These are phyloP conservation scores for Paratinospora sagittata DNA, from an alignment of 164 flowering plant species.

Conservation along the genomic window DNA sequence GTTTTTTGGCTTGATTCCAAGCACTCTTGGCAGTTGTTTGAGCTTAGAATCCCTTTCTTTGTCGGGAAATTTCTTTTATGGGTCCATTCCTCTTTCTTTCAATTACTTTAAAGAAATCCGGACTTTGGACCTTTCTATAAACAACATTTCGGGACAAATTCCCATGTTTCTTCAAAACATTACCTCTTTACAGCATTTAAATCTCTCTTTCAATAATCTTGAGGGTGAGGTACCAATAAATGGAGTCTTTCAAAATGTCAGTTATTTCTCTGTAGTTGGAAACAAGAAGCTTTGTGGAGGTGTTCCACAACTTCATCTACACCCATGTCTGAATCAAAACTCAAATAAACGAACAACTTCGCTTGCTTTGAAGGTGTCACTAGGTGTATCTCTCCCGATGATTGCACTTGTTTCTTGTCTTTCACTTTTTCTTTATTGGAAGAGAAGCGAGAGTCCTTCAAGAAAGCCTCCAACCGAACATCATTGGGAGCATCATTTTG, in stretches of 20 bases:
- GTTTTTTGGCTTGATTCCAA: constrained; percentile 6
- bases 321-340: not conserved
- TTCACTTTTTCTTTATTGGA: not conserved
- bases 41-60: not conserved
- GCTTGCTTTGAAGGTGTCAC: not conserved
- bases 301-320: not conserved
- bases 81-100: not conserved
- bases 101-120: not conserved
- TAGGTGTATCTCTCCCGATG: not conserved
- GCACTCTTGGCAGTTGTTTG: not conserved
- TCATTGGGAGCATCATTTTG: not conserved
- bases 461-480: not conserved
- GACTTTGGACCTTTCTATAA: constrained; percentile 2
- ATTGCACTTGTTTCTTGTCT: not conserved
- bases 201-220: constrained; percentile 7
- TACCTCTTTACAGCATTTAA: not conserved
- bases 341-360: not conserved
- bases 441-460: not conserved
- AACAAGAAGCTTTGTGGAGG: constrained; percentile 10
- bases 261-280: not conserved
- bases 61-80: constrained; percentile 9
- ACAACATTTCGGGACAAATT: not conserved
- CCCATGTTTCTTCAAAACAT: not conserved
- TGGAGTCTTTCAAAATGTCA: constrained; percentile 6
- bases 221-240: constrained; percentile 8